Percentiles rank a stretch among this genome's conserved stretches.
phyloP scores from a whole-genome alignment of 805 yeast species.

The Pichia manshurica region DNA sequence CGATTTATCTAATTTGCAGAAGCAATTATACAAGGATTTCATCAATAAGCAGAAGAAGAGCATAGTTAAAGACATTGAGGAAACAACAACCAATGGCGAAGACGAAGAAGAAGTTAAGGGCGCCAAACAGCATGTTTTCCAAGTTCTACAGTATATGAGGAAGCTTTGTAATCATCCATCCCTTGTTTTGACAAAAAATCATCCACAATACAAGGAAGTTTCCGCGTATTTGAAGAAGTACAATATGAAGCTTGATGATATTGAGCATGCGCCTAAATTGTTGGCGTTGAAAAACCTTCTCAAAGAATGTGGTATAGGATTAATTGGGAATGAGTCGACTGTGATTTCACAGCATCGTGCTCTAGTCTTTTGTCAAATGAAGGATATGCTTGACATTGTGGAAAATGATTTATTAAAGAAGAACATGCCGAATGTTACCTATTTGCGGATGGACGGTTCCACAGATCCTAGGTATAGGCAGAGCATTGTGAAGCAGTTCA shows the following conservation, averaged over 20 bases:
- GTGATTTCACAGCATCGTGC: slow-evolving; percentile 93
- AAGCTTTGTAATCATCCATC: slow-evolving; percentile 96
- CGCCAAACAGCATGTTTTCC: slow-evolving; percentile 88
- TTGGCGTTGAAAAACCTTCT: slow-evolving; percentile 73
- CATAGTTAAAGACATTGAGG: slow-evolving; percentile 59
- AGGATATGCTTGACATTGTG: slow-evolving; percentile 96
- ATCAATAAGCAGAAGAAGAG: slow-evolving; percentile 74
- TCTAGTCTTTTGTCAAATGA: slow-evolving; percentile 89
- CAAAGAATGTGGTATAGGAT: slow-evolving; percentile 89
- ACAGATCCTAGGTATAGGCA: slow-evolving; percentile 92
- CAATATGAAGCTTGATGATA: slow-evolving; percentile 57
- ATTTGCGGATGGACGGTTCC: slow-evolving; percentile 90
- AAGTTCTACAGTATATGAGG: slow-evolving; percentile 94
- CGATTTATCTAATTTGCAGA: slow-evolving; percentile 87
- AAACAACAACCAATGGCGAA: slow-evolving; percentile 18
- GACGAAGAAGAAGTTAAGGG: slow-evolving; percentile 26
- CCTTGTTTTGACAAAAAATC: slow-evolving; percentile 72
- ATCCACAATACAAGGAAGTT: slow-evolving; percentile 77
- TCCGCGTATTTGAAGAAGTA: slow-evolving; percentile 51
- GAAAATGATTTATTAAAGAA: slow-evolving; percentile 81
- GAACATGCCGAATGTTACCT: slow-evolving; percentile 85
- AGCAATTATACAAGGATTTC: slow-evolving; percentile 81
- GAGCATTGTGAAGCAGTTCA: slow-evolving; percentile 83
- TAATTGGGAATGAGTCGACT: slow-evolving; percentile 32
- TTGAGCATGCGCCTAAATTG: slow-evolving; percentile 87